Conservation (phyloP, 2,329 filamentous ascomycete genomes). For the Orbilia ellipsospora region DNA sequence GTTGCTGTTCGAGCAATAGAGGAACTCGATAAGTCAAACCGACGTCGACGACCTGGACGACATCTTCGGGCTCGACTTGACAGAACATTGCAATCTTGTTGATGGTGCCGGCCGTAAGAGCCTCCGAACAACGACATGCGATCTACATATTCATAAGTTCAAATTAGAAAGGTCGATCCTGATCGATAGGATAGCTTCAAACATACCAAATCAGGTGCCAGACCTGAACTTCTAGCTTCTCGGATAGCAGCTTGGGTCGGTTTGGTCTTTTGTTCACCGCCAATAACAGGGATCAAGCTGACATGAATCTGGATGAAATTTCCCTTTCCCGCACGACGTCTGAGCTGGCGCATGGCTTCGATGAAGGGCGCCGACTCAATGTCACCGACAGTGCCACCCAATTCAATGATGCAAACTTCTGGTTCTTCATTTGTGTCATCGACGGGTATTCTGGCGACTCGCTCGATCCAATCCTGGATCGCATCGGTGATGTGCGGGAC, state of each 20-base stretch:
- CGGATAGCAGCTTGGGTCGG: constrained; percentile 92
- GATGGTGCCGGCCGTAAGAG: constrained; percentile 78
- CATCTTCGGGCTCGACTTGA: constrained; percentile 84
- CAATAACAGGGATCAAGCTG: constrained; percentile 81
- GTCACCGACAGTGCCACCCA: constrained; percentile 72
- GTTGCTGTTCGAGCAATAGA: constrained; percentile 86
- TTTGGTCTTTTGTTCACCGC: constrained; percentile 91
- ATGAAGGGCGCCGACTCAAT: constrained; percentile 90
- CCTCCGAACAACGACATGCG: constrained; percentile 86
- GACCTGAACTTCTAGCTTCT: constrained; percentile 81
- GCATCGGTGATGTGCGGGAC: constrained; percentile 92
- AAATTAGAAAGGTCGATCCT: not conserved
- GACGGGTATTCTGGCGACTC: constrained; percentile 84
- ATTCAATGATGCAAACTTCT: constrained; percentile 88
- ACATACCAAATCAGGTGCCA: constrained; percentile 61
- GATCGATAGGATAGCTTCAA: not conserved
- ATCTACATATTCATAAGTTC: constrained; percentile 68
- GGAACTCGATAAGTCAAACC: constrained; percentile 93
- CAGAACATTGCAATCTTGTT: constrained; percentile 91
- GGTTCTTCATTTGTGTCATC: constrained; percentile 85
- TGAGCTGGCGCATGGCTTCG: constrained; percentile 83
- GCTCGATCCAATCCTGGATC: constrained; percentile 91
- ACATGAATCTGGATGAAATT: constrained; percentile 93
- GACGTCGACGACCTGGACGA: constrained; percentile 88
- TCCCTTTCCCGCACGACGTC: constrained; percentile 75